Conservation (phyloP, 2,329 filamentous ascomycete genomes). For the Penicillium sp. region DNA sequence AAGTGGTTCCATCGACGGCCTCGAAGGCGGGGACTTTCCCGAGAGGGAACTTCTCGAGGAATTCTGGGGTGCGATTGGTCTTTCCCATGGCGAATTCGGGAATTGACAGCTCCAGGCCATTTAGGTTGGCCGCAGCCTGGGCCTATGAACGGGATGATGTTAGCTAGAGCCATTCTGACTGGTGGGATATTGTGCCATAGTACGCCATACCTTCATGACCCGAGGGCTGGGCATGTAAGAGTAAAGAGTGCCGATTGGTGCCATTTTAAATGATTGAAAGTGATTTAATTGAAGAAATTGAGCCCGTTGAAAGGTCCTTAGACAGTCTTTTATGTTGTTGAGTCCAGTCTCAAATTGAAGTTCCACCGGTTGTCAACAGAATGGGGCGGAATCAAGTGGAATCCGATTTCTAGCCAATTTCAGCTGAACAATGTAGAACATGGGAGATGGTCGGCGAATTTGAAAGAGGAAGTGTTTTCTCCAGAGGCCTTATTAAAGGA, state of each 20-base stretch:
- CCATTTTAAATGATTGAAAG: constrained; percentile 18
- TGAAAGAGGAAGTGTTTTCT: too few species aligned
- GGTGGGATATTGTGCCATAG: too few species aligned
- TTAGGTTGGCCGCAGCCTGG: constrained; percentile 36
- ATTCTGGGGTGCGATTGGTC: constrained; percentile 47
- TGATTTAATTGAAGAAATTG: neutral
- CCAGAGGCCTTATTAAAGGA: too few species aligned
- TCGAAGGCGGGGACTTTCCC: constrained; percentile 53
- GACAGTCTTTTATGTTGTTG: too few species aligned
- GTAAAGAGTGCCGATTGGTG: constrained; percentile 26
- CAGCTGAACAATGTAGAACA: too few species aligned
- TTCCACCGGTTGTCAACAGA: neutral
- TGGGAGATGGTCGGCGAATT: too few species aligned
- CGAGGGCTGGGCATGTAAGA: constrained; percentile 22
- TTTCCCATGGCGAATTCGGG: constrained; percentile 43
- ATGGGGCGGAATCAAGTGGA: constrained; percentile 14
- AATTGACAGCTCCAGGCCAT: constrained; percentile 29
- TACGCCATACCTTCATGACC: constrained; percentile 21
- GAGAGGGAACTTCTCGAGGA: constrained; percentile 50
- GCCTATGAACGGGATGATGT: constrained; percentile 11
- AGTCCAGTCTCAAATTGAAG: neutral
- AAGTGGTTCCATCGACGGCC: constrained; percentile 46
- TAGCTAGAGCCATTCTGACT: neutral
- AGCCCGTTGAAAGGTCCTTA: neutral
- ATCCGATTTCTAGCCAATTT: constrained; percentile 12